Evolutionary conservation across 805 yeast genomes (phyloP).

Genomic region (Starmera dryadoides): DNA sequence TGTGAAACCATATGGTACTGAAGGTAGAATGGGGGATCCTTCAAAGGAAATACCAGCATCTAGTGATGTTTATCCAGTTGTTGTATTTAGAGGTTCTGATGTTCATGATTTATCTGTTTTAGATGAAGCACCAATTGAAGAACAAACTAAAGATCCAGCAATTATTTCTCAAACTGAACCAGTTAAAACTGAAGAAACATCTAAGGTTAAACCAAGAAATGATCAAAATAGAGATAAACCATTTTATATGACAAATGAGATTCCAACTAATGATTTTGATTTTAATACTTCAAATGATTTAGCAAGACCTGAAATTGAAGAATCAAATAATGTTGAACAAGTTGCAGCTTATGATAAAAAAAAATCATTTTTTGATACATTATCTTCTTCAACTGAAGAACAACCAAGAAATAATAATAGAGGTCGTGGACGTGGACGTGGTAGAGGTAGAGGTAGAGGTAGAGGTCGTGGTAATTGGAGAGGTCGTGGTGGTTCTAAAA

Average conservation of each 20-base stretch:
- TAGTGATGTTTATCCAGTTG: slow-evolving; percentile 59
- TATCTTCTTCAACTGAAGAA: slow-evolving; percentile 55
- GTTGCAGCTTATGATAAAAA: slow-evolving; percentile 58
- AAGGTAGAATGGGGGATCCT: slow-evolving; percentile 74
- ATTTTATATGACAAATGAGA: slow-evolving; percentile 14
- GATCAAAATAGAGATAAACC: slow-evolving; percentile 2
- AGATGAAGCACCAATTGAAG: slow-evolving; percentile 49
- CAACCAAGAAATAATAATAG: background rate
- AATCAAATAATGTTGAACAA: slow-evolving; percentile 7
- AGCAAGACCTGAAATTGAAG: slow-evolving; percentile 4
- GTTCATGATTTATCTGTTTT: slow-evolving; percentile 84
- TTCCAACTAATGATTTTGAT: slow-evolving; percentile 62
- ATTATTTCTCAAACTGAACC: background rate
- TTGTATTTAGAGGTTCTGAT: slow-evolving; percentile 85
- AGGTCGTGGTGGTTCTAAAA: too few relatives aligned
- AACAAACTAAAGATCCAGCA: slow-evolving; percentile 8
- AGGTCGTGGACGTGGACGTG: background rate
- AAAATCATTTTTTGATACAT: slow-evolving; percentile 83
- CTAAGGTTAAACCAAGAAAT: slow-evolving; percentile 9
- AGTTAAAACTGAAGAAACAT: slow-evolving; percentile 6
- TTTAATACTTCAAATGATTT: slow-evolving; percentile 63
- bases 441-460: slow-evolving; percentile 1
- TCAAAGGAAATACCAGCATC: slow-evolving; percentile 67
- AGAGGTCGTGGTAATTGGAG: background rate
- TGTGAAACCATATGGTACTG: slow-evolving; percentile 86